phyloP scores from a whole-genome alignment of 805 yeast species.

The Myxozyma vanderwaltii region DNA sequence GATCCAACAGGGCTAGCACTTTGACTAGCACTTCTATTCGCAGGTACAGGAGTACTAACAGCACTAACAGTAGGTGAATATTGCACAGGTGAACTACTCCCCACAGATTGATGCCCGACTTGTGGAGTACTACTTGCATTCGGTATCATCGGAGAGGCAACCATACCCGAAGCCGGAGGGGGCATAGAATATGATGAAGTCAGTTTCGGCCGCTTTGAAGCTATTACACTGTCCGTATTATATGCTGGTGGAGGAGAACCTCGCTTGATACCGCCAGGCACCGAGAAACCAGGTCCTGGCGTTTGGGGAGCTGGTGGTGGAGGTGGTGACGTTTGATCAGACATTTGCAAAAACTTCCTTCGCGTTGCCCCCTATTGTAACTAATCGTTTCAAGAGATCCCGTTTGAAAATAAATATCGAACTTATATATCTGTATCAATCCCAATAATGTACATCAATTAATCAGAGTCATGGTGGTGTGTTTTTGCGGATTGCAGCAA shows the following conservation, averaged over 20 bases:
- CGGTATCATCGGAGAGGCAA: constrained; percentile 1
- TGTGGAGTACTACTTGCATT: constrained; percentile 1
- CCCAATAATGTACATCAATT: no score
- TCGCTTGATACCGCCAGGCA: constrained; percentile 9
- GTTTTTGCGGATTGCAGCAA: no score
- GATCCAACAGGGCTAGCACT: constrained; percentile 18
- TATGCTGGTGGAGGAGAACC: constrained; percentile 19
- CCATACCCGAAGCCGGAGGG: constrained; percentile 8
- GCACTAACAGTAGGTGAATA: constrained; percentile 4
- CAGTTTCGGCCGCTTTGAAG: constrained; percentile 25
- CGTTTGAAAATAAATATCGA: not conserved
- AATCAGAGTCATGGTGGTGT: no score
- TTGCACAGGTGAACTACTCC: not conserved
- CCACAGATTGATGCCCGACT: not conserved
- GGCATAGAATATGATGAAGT: constrained; percentile 26
- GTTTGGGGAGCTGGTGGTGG: constrained; percentile 6
- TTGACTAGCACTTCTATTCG: constrained; percentile 1
- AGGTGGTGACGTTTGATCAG: constrained; percentile 9
- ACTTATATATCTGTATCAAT: not conserved
- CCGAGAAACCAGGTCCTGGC: not conserved
- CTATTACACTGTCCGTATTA: not conserved
- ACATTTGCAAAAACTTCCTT: not conserved
- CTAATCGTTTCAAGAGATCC: not conserved
- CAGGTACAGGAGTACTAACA: not conserved
- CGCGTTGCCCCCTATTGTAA: not conserved